phyloP scores from a whole-genome alignment of 495 filamentous ascomycete species.

The Xylaria sp. region DNA sequence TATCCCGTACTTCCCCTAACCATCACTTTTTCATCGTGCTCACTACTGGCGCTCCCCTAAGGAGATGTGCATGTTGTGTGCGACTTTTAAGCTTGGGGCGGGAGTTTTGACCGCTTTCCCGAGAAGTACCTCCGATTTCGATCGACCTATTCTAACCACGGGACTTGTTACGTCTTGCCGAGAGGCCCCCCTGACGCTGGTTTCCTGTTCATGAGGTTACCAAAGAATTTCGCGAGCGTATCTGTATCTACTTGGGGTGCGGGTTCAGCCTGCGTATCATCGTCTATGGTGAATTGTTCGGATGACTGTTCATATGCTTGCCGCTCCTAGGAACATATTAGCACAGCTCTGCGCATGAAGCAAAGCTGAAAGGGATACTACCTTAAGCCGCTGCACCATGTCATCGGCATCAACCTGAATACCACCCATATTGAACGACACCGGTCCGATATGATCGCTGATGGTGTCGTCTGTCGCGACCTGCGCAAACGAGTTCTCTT shows the following conservation, averaged over 20 bases:
- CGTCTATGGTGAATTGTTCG: conserved; percentile 42
- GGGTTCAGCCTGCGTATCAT: conserved; percentile 42
- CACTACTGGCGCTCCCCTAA: background rate
- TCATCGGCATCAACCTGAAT: conserved; percentile 97
- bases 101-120: background rate
- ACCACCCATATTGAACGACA: conserved; percentile 96
- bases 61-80: background rate
- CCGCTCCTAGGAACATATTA: conserved; percentile 50
- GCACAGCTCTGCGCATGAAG: background rate
- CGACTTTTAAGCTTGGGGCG: background rate
- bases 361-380: conserved; percentile 44
- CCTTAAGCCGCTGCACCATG: conserved; percentile 88
- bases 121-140: background rate
- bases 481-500: conserved; percentile 56
- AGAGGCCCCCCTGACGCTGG: conserved; percentile 31
- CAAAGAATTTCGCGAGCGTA: conserved; percentile 58
- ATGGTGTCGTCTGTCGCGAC: conserved; percentile 64
- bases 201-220: conserved; percentile 54
- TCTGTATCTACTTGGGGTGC: conserved; percentile 52
- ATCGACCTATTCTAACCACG: background rate
- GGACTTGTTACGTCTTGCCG: conserved; percentile 29
- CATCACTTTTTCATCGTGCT: background rate
- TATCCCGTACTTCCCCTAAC: background rate
- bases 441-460: conserved; percentile 90
- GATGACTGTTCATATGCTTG: conserved; percentile 51